Percentiles rank a stretch among this genome's conserved stretches.
phyloP scores from a whole-genome alignment of 2,329 filamentous ascomycete genomes.

The Fonsecaea pedrosoi region DNA sequence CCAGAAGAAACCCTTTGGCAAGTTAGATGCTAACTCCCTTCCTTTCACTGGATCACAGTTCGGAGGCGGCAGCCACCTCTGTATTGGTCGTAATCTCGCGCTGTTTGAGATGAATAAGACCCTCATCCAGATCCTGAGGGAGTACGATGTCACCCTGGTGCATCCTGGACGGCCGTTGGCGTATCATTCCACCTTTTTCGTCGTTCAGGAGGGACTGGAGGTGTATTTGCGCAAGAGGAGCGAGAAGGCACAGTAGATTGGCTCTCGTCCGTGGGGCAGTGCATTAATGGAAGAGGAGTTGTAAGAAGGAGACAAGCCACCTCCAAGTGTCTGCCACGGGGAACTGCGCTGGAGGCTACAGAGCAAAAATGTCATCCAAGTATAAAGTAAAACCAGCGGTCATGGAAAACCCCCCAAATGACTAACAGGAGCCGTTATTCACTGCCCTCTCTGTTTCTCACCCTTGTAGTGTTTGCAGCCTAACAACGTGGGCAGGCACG shows the following conservation, averaged over 20 bases:
- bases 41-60: constrained; percentile 46
- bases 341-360: too few species aligned
- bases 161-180: constrained; percentile 58
- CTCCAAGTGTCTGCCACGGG: not conserved
- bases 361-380: too few species aligned
- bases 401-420: too few species aligned
- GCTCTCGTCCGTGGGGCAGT: not conserved
- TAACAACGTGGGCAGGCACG: too few species aligned
- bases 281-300: not conserved
- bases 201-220: constrained; percentile 64
- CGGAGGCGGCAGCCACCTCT: constrained; percentile 62
- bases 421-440: too few species aligned
- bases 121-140: constrained; percentile 60
- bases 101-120: constrained; percentile 67
- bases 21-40: not conserved
- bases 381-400: too few species aligned
- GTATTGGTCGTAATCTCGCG: constrained; percentile 63
- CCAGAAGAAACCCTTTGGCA: not conserved
- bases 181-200: constrained; percentile 65
- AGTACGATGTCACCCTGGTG: constrained; percentile 61
- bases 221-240: constrained; percentile 49
- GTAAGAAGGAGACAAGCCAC: not conserved
- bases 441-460: too few species aligned
- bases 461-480: too few species aligned
- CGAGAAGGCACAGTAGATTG: constrained; percentile 13